These are phyloP conservation scores for Teratosphaeria zuluensis DNA, from an alignment of 2,329 filamentous ascomycete genomes.

Conservation along the genomic window DNA sequence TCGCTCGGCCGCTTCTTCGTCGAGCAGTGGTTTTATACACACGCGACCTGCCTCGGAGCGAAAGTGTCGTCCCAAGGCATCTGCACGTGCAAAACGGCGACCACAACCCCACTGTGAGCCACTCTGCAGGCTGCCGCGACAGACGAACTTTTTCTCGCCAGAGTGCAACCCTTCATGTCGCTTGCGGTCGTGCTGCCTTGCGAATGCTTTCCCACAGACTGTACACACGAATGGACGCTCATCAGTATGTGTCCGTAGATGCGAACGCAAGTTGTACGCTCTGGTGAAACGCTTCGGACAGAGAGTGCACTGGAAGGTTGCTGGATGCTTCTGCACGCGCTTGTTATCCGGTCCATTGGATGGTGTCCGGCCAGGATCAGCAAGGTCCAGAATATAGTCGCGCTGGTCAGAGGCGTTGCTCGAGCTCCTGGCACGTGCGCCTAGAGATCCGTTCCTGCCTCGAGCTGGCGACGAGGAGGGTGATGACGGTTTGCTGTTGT, in stretches of 20 bases:
- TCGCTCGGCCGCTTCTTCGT: constrained; percentile 81
- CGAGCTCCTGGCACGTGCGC: constrained; percentile 38
- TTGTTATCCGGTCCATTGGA: constrained; percentile 54
- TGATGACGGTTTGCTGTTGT: constrained; percentile 24
- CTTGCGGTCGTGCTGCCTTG: constrained; percentile 93
- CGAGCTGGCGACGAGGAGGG: constrained; percentile 39
- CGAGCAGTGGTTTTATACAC: constrained; percentile 93
- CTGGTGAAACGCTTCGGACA: constrained; percentile 95
- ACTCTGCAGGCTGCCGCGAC: constrained; percentile 78
- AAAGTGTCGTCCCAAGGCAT: constrained; percentile 78
- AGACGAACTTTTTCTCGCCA: constrained; percentile 98
- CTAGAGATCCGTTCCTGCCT: constrained; percentile 21
- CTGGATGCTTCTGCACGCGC: constrained; percentile 92
- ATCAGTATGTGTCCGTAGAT: constrained; percentile 91
- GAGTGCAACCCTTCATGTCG: constrained; percentile 92
- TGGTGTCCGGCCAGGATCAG: constrained; percentile 74
- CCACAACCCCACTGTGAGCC: constrained; percentile 87
- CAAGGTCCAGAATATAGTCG: constrained; percentile 80
- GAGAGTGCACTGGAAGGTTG: constrained; percentile 87
- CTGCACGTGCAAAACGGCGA: constrained; percentile 84
- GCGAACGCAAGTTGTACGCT: constrained; percentile 91
- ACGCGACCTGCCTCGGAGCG: constrained; percentile 88
- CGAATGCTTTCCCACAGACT: constrained; percentile 94
- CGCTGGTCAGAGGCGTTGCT: constrained; percentile 48
- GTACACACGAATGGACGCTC: constrained; percentile 96